Percentiles rank a stretch among this genome's conserved stretches.
phyloP scores from a whole-genome alignment of 345 rosid genomes.

The Balakata baccata region DNA sequence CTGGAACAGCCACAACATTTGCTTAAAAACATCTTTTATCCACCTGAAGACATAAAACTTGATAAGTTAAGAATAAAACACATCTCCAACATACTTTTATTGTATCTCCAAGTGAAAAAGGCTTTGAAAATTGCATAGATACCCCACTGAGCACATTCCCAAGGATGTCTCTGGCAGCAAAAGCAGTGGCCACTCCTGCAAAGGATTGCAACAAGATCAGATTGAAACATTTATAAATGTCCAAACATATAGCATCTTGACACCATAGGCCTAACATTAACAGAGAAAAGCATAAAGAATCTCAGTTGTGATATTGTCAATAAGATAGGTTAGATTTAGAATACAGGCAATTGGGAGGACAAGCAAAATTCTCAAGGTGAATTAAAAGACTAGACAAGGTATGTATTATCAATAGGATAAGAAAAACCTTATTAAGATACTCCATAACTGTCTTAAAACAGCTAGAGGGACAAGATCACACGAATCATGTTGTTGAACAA shows the following conservation, averaged over 20 bases:
- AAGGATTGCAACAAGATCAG: constrained; percentile 1
- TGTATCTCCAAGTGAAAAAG: constrained; percentile 91
- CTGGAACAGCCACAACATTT: not conserved
- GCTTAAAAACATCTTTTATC: not conserved
- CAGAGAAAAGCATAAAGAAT: not conserved
- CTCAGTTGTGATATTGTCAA: too few relatives aligned
- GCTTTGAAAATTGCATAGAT: constrained; percentile 79
- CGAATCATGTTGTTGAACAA: too few relatives aligned
- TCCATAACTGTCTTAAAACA: not conserved
- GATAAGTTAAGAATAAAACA: constrained; percentile 6
- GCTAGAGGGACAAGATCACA: not conserved
- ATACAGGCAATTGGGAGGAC: too few relatives aligned
- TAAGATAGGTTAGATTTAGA: too few relatives aligned
- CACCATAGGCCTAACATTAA: not conserved
- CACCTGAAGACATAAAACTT: not conserved
- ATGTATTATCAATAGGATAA: too few relatives aligned
- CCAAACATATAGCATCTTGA: not conserved
- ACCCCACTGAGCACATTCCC: constrained; percentile 92
- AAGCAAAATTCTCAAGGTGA: not conserved
- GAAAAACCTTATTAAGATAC: not conserved
- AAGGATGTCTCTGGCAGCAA: constrained; percentile 86
- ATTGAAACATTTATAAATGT: constrained; percentile 3
- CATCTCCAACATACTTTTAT: constrained; percentile 61
- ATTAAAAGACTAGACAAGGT: not conserved
- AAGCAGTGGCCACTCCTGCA: constrained; percentile 96